These are phyloP conservation scores for Phaseolus lunatus DNA, from an alignment of 306 rosid species.

Conservation along the genomic window DNA sequence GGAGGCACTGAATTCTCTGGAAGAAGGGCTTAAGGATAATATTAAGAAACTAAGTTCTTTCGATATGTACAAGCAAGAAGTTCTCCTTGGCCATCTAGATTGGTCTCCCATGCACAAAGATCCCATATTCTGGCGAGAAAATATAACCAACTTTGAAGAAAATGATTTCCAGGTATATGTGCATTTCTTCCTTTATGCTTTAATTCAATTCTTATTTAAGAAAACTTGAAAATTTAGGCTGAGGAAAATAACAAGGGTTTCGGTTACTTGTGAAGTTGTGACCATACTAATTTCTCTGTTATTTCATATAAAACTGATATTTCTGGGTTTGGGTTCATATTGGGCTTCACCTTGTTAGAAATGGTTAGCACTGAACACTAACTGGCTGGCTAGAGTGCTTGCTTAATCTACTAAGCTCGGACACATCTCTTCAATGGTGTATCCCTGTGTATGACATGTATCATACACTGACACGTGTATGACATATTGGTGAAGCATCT, in stretches of 20 bases:
- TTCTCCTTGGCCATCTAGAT: constrained; percentile 92
- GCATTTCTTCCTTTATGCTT: constrained; percentile 23
- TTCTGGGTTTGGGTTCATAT: constrained; percentile 12
- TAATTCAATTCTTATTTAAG: constrained; percentile 11
- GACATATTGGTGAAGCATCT: too few species aligned
- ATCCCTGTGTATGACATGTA: too few species aligned
- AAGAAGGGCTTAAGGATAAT: constrained; percentile 86
- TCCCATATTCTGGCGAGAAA: constrained; percentile 91
- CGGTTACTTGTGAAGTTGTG: constrained; percentile 6
- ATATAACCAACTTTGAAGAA: constrained; percentile 82
- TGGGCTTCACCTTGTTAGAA: constrained; percentile 24
- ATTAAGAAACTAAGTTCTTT: constrained; percentile 90
- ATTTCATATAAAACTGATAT: background rate
- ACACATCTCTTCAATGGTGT: too few species aligned
- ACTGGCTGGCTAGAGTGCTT: background rate
- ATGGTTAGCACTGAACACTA: constrained; percentile 10
- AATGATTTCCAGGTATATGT: constrained; percentile 87
- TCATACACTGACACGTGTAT: too few species aligned
- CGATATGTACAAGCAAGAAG: constrained; percentile 95
- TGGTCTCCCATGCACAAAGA: constrained; percentile 99
- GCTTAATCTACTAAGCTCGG: background rate
- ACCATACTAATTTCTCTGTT: background rate
- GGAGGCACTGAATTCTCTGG: constrained; percentile 87
- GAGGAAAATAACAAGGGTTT: constrained; percentile 22
- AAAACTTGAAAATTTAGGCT: background rate